These are phyloP conservation scores for Begonia fuchsioides DNA, from an alignment of 306 rosid species.

Conservation along the genomic window DNA sequence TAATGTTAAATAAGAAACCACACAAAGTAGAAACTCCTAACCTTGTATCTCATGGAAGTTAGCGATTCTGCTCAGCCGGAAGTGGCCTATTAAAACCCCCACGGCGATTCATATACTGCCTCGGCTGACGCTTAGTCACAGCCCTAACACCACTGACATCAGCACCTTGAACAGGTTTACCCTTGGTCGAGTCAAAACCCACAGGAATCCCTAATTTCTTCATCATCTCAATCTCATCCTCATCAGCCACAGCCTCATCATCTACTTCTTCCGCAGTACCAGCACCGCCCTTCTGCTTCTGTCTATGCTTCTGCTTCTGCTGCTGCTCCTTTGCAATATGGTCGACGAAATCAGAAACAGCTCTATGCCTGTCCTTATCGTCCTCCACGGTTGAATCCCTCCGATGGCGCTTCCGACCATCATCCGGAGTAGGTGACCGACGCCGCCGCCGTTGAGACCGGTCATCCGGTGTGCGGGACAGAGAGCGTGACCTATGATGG, in stretches of 20 bases:
- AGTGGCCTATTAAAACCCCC: conserved; percentile 97
- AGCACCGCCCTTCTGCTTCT: conserved; percentile 19
- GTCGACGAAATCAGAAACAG: conserved; percentile 67
- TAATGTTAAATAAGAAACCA: background rate
- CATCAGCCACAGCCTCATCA: conserved; percentile 24
- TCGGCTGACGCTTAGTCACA: conserved; percentile 76
- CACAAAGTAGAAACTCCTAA: background rate
- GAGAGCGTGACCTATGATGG: conserved; percentile 17
- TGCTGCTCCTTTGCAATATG: conserved; percentile 56
- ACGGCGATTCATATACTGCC: conserved; percentile 96
- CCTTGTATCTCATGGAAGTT: conserved; percentile 4
- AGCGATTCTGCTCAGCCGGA: conserved; percentile 89
- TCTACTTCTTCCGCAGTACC: conserved; percentile 13
- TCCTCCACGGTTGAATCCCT: conserved; percentile 40
- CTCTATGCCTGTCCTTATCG: conserved; percentile 50
- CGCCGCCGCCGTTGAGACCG: conserved; percentile 51
- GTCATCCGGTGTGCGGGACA: conserved; percentile 46
- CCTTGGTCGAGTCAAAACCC: conserved; percentile 85
- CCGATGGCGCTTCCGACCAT: conserved; percentile 53
- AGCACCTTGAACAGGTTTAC: conserved; percentile 79
- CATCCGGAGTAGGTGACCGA: conserved; percentile 71
- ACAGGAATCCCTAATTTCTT: conserved; percentile 75
- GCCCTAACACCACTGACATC: conserved; percentile 80
- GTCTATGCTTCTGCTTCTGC: conserved; percentile 25
- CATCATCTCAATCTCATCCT: conserved; percentile 93